These are phyloP conservation scores for Pseudogymnoascus sp. DNA, from an alignment of 2,329 filamentous ascomycete genomes.

Conservation along the genomic window DNA sequence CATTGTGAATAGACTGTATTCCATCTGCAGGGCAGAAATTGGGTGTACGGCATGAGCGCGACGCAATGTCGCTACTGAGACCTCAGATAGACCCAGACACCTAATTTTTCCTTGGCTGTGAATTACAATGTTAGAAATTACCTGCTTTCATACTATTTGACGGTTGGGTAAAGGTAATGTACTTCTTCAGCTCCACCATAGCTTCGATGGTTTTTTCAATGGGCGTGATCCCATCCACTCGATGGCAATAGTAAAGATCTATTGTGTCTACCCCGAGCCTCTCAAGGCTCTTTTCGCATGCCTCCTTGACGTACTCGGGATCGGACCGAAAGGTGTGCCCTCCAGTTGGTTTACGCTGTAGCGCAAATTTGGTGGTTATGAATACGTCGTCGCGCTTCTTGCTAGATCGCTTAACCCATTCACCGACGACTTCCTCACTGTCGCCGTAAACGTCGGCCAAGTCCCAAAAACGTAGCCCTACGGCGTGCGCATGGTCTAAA, in stretches of 20 bases:
- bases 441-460: constrained; percentile 32
- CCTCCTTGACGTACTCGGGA: constrained; percentile 32
- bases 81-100: constrained; percentile 39
- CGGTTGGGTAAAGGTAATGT: neutral
- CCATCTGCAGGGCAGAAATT: constrained; percentile 40
- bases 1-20: constrained; percentile 40
- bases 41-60: constrained; percentile 39
- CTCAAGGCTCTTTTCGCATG: constrained; percentile 31
- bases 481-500: constrained; percentile 21
- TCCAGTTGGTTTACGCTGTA: constrained; percentile 9
- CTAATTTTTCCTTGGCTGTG: constrained; percentile 37
- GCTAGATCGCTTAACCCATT: constrained; percentile 37
- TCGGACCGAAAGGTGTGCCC: neutral
- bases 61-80: constrained; percentile 36
- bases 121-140: neutral
- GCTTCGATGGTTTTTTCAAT: constrained; percentile 36
- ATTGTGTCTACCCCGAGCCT: constrained; percentile 31
- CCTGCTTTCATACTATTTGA: neutral
- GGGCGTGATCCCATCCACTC: constrained; percentile 31
- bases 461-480: constrained; percentile 28
- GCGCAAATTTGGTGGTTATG: constrained; percentile 42
- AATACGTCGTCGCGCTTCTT: constrained; percentile 39
- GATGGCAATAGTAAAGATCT: constrained; percentile 32
- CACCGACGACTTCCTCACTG: constrained; percentile 37
- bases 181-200: constrained; percentile 32